Conservation (phyloP, 208 protist genomes). For the Wallacemonas rigidus region DNA sequence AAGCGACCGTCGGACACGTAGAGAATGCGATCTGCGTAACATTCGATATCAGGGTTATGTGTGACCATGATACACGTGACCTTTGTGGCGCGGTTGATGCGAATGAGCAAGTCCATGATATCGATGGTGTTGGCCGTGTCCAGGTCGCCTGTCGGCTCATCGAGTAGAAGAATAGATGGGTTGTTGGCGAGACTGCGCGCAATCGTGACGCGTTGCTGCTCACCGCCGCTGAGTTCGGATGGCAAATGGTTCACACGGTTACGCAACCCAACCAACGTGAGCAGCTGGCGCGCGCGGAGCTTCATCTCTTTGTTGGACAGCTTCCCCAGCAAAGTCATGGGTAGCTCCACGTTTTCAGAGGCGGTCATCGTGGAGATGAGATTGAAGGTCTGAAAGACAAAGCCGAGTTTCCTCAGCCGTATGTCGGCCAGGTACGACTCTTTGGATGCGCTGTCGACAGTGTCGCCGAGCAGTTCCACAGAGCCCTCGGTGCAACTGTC, state of each 20-base stretch:
- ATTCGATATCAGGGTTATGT: constrained; percentile 98
- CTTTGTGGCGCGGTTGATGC: constrained; percentile 90
- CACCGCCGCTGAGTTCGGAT: constrained; percentile 96
- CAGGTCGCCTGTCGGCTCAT: constrained; percentile 97
- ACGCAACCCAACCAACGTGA: constrained; percentile 93
- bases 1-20: constrained; percentile 95
- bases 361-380: constrained; percentile 97
- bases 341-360: constrained; percentile 97
- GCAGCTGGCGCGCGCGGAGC: constrained; percentile 86
- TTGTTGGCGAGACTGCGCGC: constrained; percentile 94
- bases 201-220: constrained; percentile 97
- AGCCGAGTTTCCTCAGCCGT: constrained; percentile 93
- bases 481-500: constrained; percentile 84
- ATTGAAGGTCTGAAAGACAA: constrained; percentile 99
- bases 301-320: constrained; percentile 75
- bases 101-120: constrained; percentile 97
- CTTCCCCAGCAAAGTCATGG: constrained; percentile 95
- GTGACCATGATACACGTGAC: constrained; percentile 98
- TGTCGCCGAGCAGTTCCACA: constrained; percentile 82
- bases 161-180: constrained; percentile 94
- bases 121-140: constrained; percentile 96
- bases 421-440: constrained; percentile 89
- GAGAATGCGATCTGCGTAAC: constrained; percentile 96
- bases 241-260: constrained; percentile 95
- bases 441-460: constrained; percentile 59